Percentiles rank a stretch among this genome's conserved stretches.
These are phyloP conservation scores for Globisporangium lucens DNA, from an alignment of 352 stramenopile species.

Conservation along the genomic window DNA sequence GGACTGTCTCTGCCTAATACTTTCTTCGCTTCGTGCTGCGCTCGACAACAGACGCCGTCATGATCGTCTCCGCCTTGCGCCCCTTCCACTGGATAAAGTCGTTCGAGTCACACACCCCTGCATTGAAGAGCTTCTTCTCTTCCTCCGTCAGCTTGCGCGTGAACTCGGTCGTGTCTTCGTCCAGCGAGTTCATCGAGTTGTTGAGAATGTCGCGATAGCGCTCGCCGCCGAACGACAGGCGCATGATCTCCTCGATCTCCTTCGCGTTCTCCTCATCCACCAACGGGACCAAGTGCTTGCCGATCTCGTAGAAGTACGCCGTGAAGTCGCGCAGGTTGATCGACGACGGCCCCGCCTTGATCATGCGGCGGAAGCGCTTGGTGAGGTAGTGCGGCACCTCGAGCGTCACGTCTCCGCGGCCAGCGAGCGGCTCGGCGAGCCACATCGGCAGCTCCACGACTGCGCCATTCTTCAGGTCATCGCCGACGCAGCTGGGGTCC, in stretches of 20 bases:
- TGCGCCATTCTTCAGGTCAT: slow-evolving; percentile 43
- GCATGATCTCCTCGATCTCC: slow-evolving; percentile 79
- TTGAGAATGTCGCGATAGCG: slow-evolving; percentile 76
- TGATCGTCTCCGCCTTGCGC: slow-evolving; percentile 63
- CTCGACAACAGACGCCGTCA: slow-evolving; percentile 49
- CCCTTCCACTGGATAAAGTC: slow-evolving; percentile 82
- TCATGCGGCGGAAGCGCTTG: slow-evolving; percentile 74
- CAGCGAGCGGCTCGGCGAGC: slow-evolving; percentile 56
- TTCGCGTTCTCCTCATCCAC: slow-evolving; percentile 40
- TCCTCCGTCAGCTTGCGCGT: slow-evolving; percentile 30
- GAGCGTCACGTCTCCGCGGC: slow-evolving; percentile 51
- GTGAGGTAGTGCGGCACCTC: slow-evolving; percentile 62
- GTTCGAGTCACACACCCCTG: slow-evolving; percentile 56
- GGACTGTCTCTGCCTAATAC: slow-evolving; percentile 11
- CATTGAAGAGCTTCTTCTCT: slow-evolving; percentile 52
- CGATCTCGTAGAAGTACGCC: slow-evolving; percentile 69
- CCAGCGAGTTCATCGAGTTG: slow-evolving; percentile 79
- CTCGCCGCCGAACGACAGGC: slow-evolving; percentile 69
- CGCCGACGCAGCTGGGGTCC: slow-evolving; percentile 56
- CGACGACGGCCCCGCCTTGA: slow-evolving; percentile 69
- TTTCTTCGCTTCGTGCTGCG: slow-evolving; percentile 63
- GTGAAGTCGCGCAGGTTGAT: slow-evolving; percentile 81
- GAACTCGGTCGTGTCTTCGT: slow-evolving; percentile 85
- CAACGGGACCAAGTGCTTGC: slow-evolving; percentile 50
- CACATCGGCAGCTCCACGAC: slow-evolving; percentile 77